Base-by-base conservation (phyloP, 2,329 filamentous ascomycete genomes). In the Fusarium sp. region DNA sequence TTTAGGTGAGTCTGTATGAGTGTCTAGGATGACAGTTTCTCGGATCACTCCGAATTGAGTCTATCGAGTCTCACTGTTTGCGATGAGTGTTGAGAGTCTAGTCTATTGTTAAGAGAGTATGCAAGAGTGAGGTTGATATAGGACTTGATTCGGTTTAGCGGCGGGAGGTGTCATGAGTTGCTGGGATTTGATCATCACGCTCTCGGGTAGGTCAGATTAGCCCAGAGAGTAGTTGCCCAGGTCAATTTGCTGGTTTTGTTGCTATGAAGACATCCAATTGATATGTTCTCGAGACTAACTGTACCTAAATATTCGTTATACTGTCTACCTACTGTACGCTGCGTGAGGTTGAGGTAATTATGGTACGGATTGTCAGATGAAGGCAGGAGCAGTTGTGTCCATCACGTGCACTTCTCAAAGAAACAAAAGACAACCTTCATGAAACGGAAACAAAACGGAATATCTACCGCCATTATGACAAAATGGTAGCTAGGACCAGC, bases 81-180 rank as follows among this genome's bases (percentile, higher is more conserved):
- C 21, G 19, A 42, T 47, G 38, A 32, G 30, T 38, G 26, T 26
- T 19, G n/a, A 42, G 20, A 19, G 39, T 20, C 23, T 26, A 26
- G 9, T 26, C 20, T 52, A n/a, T 57, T 43, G 48, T 6, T 4
- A n/a, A 10, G 17, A 36, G 34, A 38, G 21, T 42, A 28, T 43
- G 56, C 20, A 69, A 42, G 38, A 36, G 56, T 66, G 57, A 69
- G 44, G 62, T 55, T 47, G 23, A 44, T 39, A 34, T 15, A 21
- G 51, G 40, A 34, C 62, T 53, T 54, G 36, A 53, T 67, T 52
- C 24, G 57, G 66, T 44, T 56, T 69, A 68, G 66, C 52, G 66
- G 46, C 32, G 14, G 17, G 43, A 11, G 42, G 45, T 61, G 49
- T 50, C 65, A 28, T 11, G 26, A 11, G 65, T 53, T 50, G 52